Base-by-base conservation (phyloP, 1,284 basidiomycete genomes). In the Austroboletus novae-zelandiae region DNA sequence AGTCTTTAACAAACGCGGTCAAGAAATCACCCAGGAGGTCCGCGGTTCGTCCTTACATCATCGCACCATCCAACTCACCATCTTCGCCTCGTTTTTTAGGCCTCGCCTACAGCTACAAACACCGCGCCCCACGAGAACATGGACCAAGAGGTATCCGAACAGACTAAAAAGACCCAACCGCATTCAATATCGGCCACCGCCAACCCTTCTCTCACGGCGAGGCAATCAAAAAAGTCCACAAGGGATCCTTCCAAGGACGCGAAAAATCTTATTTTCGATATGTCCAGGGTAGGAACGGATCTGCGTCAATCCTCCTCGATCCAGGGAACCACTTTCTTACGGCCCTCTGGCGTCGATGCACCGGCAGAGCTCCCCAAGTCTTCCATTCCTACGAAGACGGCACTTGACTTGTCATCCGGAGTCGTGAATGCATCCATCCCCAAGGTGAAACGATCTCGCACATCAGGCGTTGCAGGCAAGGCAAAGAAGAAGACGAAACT, bases 261-360 rank as follows among this genome's bases (percentile, higher is more conserved):
- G 0, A 73, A 73, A 58, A 67, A 78, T 53, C 60, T 78, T 27
- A 74, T 85, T 17, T 78, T 76, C 53, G 77, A 84, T 56, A 76
- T 66, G 52, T 57, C 67, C 8, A 69, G 70, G n/a, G 74, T 77
- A 35, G 77, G 75, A n/a, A 60, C 66, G 45, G 76, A 77, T 65
- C 51, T 78, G 46, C 70, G 70, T 51, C 55, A 59, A 43, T 45
- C 62, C 44, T 44, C 61, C 30, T 37, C 57, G n/a, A 50, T 47
- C 25, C 53, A 59, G 49, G 43, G 18, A 35, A 18, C 46, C n/a
- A 17, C 52, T 1, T 62, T 63, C 56, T 25, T 63, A 18, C 61
- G 58, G 5, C 61, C 61, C 5, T 46, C 58, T 1, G 60, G 58
- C 1, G 56, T 62, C 14, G 61, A 62, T 30, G 53, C 36, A 0